Base-by-base conservation (phyloP, 257 asterid species). In the Primulina eburnea region DNA sequence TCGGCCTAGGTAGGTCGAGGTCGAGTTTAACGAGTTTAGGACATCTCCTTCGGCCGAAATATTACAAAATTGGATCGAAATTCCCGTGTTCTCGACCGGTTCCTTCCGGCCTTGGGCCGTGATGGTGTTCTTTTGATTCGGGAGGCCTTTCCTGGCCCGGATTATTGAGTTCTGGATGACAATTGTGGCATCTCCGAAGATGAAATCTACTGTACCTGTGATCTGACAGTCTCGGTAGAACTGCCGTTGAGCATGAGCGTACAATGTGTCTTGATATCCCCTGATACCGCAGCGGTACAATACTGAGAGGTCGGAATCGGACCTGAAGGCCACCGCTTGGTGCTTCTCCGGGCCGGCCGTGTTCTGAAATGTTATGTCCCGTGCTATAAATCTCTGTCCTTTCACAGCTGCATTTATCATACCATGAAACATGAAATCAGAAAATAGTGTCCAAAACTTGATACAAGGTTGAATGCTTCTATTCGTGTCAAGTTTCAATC, bases 291-390 rank as follows among this genome's bases (percentile, higher is more conserved):
- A 85, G 9, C 87, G 78, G 50, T 73, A 83, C n/a, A 87, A 32
- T 30, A 83, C 90, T 0, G 94, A 83, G 12, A 79, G 75, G 52
- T 87, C 90, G 0, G 94, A 83, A 65, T 81, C 85, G 0, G 94
- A 85, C 3, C 88, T 76, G 59, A 72, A 87, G 1, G 90, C 89
- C 0, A 83, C 90, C 0, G 89, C 90, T 43, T 87, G 94, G 70
- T 83, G 89, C 65, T 85, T 87, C 50, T 81, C 77, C 0, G 93
- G 82, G 20, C 93, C 93, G 5, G 93, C 87, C 0, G 83, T 85
- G 83, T 87, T 87, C 78, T 85, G 82, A 33, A 85, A 85, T 38
- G 90, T 85, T 12, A 87, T 68, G 76, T 83, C 90, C 3, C 83
- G 76, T 29, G 90, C 94, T 34, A 87, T 78, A 64, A 87, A 87